phyloP scores from a whole-genome alignment of 139 green algal species.

The Marvania coccoides region DNA sequence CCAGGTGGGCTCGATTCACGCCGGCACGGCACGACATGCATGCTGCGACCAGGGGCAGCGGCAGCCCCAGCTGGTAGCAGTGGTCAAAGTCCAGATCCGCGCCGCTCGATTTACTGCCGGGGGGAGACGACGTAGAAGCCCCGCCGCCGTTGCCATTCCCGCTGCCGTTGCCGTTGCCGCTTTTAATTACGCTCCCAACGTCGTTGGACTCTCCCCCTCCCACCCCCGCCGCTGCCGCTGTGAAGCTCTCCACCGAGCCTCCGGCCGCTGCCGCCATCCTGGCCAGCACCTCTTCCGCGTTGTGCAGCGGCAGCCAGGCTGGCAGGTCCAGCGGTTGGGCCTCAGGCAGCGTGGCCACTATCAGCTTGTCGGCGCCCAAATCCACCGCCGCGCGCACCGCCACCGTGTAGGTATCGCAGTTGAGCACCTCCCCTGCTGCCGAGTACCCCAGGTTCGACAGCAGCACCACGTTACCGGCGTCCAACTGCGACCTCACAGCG shows the following conservation, averaged over 20 bases:
- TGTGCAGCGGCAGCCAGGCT: constrained; percentile 67
- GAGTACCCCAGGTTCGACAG: constrained; percentile 71
- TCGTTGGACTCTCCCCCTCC: neutral
- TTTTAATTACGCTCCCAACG: neutral
- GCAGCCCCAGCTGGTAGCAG: constrained; percentile 19
- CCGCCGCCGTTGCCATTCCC: neutral
- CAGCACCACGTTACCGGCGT: constrained; percentile 78
- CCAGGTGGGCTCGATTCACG: constrained; percentile 69
- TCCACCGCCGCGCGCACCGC: constrained; percentile 37
- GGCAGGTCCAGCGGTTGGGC: constrained; percentile 47
- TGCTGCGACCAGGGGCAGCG: constrained; percentile 30
- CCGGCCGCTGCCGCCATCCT: neutral
- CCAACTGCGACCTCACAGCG: constrained; percentile 70
- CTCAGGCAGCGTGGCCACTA: constrained; percentile 69
- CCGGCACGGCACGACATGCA: constrained; percentile 41
- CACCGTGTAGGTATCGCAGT: constrained; percentile 64
- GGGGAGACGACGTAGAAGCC: neutral
- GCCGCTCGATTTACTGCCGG: neutral
- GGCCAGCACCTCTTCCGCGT: constrained; percentile 55
- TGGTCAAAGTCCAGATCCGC: constrained; percentile 14
- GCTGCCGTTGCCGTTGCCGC: neutral
- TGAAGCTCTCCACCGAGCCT: neutral
- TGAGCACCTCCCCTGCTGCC: constrained; percentile 82
- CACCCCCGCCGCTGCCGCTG: neutral
- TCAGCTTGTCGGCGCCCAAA: constrained; percentile 89